Conservation (phyloP, 73 alveolate species). For the Paramecium caudatum region DNA sequence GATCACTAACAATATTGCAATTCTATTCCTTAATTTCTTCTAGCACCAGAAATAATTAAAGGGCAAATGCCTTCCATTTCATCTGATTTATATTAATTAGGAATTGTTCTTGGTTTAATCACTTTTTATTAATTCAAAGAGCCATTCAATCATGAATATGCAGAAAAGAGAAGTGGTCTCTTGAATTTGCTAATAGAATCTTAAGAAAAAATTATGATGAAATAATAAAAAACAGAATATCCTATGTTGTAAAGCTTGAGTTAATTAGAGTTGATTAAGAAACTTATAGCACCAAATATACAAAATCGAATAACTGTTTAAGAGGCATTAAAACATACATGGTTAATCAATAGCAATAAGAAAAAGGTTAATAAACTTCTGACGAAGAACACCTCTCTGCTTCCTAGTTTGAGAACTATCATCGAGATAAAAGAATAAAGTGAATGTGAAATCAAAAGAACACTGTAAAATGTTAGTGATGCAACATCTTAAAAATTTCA, state of each 20-base stretch:
- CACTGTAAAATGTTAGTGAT: not conserved
- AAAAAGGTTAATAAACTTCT: not conserved
- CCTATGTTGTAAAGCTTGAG: not conserved
- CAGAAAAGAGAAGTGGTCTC: not conserved
- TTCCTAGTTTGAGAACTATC: conserved; percentile 50
- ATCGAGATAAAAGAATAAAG: conserved; percentile 39
- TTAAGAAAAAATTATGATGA: not conserved
- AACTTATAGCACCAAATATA: conserved; percentile 1
- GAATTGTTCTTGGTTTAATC: not conserved
- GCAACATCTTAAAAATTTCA: not conserved
- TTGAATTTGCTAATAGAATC: not conserved
- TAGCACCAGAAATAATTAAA: conserved; percentile 29
- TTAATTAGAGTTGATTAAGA: not conserved
- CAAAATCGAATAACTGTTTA: not conserved
- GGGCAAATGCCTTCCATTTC: not conserved
- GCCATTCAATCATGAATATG: not conserved
- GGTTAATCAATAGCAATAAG: conserved; percentile 6
- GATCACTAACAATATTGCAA: not conserved
- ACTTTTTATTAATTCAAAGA: not conserved
- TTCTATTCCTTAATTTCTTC: not conserved
- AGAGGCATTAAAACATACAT: conserved; percentile 44
- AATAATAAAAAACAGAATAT: conserved; percentile 4
- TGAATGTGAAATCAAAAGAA: conserved; percentile 10
- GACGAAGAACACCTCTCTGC: not conserved
- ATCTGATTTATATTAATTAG: conserved; percentile 36